These are phyloP conservation scores for Dispira simplex DNA, from an alignment of 192 early-diverging fungal species.

Conservation along the genomic window DNA sequence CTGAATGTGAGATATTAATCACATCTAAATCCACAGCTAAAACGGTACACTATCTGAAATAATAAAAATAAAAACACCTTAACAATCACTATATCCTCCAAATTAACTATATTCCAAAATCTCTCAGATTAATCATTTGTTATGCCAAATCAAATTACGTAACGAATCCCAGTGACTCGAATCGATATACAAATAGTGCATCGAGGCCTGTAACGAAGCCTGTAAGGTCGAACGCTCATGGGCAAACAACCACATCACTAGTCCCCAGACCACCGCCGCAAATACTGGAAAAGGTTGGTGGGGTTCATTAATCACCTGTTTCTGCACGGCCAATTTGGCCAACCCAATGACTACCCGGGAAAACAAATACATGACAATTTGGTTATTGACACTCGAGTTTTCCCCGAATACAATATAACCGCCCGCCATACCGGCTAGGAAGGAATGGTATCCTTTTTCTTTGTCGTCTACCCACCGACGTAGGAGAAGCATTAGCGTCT, in stretches of 20 bases:
- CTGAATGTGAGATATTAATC: too few species aligned
- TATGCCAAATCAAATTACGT: constrained; percentile 66
- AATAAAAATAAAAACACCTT: too few species aligned
- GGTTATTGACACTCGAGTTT: constrained; percentile 91
- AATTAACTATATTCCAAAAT: neutral
- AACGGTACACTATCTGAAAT: too few species aligned
- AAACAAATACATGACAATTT: constrained; percentile 92
- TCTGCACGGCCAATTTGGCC: constrained; percentile 65
- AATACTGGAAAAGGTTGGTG: constrained; percentile 74
- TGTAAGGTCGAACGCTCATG: constrained; percentile 78
- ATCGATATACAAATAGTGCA: constrained; percentile 91
- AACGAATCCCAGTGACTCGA: constrained; percentile 64
- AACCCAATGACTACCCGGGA: constrained; percentile 79
- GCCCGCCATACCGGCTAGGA: constrained; percentile 80
- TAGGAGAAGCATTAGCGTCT: constrained; percentile 70
- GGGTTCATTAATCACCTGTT: constrained; percentile 52
- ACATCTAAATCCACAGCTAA: too few species aligned
- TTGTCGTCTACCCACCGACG: constrained; percentile 54
- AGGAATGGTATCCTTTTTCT: constrained; percentile 62
- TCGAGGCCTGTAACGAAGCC: constrained; percentile 80
- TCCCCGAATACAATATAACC: constrained; percentile 91
- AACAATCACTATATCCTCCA: too few species aligned
- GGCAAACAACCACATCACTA: constrained; percentile 91
- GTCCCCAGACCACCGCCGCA: constrained; percentile 86
- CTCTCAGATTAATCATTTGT: constrained; percentile 33